These are phyloP conservation scores for Diplotaxis tenuifolia DNA, from an alignment of 345 rosid species.

Conservation along the genomic window DNA sequence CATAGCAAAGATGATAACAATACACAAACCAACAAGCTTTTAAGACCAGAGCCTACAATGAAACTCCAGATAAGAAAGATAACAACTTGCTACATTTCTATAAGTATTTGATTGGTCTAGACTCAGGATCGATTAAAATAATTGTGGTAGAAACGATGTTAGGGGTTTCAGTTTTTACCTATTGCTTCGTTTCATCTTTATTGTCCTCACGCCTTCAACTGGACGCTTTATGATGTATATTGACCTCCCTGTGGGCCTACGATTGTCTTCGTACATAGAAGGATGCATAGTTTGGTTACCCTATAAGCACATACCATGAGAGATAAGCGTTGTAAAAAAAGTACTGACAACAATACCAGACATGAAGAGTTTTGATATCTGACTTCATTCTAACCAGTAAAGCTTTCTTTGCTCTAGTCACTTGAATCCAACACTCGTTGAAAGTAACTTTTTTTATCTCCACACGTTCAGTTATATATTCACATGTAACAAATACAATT, in stretches of 20 bases:
- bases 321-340: constrained; percentile 9
- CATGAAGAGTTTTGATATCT: constrained; percentile 8
- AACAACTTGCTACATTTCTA: too few species aligned
- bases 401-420: constrained; percentile 47
- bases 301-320: constrained; percentile 41
- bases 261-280: constrained; percentile 50
- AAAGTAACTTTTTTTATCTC: too few species aligned
- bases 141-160: too few species aligned
- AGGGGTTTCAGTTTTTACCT: constrained; percentile 39
- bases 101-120: background rate
- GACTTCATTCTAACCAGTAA: constrained; percentile 33
- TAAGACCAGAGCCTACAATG: background rate
- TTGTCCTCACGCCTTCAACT: constrained; percentile 14
- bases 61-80: background rate
- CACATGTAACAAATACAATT: background rate
- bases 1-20: background rate
- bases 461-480: too few species aligned
- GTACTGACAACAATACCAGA: constrained; percentile 30
- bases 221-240: constrained; percentile 36
- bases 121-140: too few species aligned
- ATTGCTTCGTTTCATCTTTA: constrained; percentile 22
- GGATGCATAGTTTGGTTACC: constrained; percentile 53
- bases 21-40: background rate
- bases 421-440: constrained; percentile 48
- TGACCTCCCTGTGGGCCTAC: constrained; percentile 38